Conservation (phyloP, 768 basidiomycete genomes). For the Xerocomus spinulosus region DNA sequence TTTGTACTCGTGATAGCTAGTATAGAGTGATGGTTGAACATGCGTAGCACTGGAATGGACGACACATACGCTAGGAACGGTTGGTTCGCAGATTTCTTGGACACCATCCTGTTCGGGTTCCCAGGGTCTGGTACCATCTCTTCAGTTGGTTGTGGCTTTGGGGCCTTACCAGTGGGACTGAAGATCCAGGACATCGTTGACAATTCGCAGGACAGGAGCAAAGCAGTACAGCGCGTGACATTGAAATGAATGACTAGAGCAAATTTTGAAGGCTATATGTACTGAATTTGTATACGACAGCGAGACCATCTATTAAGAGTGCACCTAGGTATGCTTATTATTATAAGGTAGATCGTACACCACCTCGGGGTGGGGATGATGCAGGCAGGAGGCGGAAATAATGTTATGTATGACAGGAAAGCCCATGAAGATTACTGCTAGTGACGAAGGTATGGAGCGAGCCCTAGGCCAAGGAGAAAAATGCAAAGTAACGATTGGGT, state of each 20-base stretch:
- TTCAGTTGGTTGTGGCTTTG: conserved; percentile 37
- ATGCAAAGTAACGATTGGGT: conserved; percentile 20
- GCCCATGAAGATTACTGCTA: conserved; percentile 29
- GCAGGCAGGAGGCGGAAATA: conserved; percentile 19
- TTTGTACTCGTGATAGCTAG: conserved; percentile 65
- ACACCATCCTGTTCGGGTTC: conserved; percentile 66
- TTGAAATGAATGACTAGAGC: too few species aligned
- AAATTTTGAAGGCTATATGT: not conserved
- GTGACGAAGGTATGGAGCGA: conserved; percentile 27
- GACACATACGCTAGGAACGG: conserved; percentile 77
- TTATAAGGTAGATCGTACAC: conserved; percentile 35
- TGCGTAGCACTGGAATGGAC: not conserved
- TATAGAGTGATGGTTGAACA: conserved; percentile 6
- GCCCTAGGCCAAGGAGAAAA: conserved; percentile 15
- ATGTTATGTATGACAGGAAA: conserved; percentile 25
- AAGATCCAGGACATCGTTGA: conserved; percentile 62
- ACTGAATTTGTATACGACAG: conserved; percentile 25
- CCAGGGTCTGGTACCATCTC: conserved; percentile 59
- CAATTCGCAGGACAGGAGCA: not conserved
- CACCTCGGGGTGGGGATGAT: conserved; percentile 20
- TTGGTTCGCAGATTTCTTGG: conserved; percentile 77
- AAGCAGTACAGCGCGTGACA: too few species aligned
- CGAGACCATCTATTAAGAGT: conserved; percentile 23
- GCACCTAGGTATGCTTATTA: conserved; percentile 33
- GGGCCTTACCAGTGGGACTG: conserved; percentile 38